Base-by-base conservation (phyloP, 1,139 yeast species). In the Ashbya aceris region DNA sequence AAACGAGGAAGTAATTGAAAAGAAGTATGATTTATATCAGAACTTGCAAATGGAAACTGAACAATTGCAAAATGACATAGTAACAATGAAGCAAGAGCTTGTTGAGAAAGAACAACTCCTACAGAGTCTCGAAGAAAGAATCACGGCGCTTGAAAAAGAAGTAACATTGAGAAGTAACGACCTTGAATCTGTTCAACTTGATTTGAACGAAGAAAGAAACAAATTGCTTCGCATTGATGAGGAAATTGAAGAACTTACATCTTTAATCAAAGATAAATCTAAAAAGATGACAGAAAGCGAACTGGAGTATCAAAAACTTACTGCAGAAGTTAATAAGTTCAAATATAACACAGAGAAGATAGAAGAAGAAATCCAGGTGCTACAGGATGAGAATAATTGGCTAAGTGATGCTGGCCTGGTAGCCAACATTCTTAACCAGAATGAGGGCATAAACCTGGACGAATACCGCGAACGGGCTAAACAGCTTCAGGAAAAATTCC, bases 201-300 rank as follows among this genome's bases (percentile, higher is more conserved):
- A 64, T 27, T 64, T 76, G 11, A 61, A 54, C 1, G 58, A 65
- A 0, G 95, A 85, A 55, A 76, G 73, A 50, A 71, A 77, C 7
- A 75, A 74, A 42, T 64, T 83, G 41, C 56, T 79, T 36, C 91
- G 91, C 2, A 70, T 85, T 38, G 81, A 83, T 57, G 94, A 83
- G 47, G 96, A 89, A 58, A 69, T 87, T 40, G 71, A 70, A 33
- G 89, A 82, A 46, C 69, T 86, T 57, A 76, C 73, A 23, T 59
- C 61, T 20, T 65, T 77, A 6, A 62, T 81, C 30, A 71, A 71
- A 43, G 54, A 58, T 9, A 87, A 85, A 56, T 69, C 65, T 31
- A 75, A 73, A 37, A 58, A 63, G 33, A 62, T 74, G 34, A 74
- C 73, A 39, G 76, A 75, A 33, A 56, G 68, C 33, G 79, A 75